These are phyloP conservation scores for Kalmanozyma brasiliensis DNA, from an alignment of 1,284 basidiomycete species.

Conservation along the genomic window DNA sequence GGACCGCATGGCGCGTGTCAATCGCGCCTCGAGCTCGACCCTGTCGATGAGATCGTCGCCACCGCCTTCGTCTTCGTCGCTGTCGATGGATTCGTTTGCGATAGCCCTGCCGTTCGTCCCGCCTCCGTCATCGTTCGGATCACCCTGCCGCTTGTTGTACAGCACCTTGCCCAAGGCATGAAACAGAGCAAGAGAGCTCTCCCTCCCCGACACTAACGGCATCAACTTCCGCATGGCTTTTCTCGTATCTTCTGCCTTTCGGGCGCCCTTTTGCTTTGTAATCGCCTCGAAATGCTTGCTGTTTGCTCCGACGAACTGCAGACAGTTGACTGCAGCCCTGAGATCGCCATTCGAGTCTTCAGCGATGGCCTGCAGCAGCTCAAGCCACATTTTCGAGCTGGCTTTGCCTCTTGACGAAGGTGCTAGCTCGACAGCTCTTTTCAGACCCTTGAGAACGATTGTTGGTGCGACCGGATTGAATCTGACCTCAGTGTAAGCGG, in stretches of 20 bases:
- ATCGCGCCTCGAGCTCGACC: conserved; percentile 1
- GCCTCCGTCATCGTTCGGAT: conserved; percentile 15
- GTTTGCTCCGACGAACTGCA: conserved; percentile 78
- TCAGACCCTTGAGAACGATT: conserved; percentile 81
- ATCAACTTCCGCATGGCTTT: conserved; percentile 17
- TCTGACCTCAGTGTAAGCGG: conserved; percentile 80
- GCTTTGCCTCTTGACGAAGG: not conserved
- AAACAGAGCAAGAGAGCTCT: conserved; percentile 87
- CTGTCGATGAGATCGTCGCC: not conserved
- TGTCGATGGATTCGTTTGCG: not conserved
- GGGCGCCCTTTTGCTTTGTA: conserved; percentile 1
- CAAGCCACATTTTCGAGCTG: conserved; percentile 6
- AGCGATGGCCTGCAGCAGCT: conserved; percentile 71
- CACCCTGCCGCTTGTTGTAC: conserved; percentile 86
- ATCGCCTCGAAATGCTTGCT: conserved; percentile 7
- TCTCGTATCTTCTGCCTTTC: not conserved
- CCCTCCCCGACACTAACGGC: conserved; percentile 70
- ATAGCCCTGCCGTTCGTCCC: no score
- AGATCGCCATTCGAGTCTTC: conserved; percentile 88
- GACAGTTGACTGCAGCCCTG: conserved; percentile 87
- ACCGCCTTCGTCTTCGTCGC: conserved; percentile 1
- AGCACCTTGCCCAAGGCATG: conserved; percentile 92
- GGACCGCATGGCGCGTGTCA: conserved; percentile 16
- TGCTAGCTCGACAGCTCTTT: conserved; percentile 59
- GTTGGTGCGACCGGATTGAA: conserved; percentile 93